Conservation (phyloP, 75 land plant genomes). For the Cunninghamia lanceolata region DNA sequence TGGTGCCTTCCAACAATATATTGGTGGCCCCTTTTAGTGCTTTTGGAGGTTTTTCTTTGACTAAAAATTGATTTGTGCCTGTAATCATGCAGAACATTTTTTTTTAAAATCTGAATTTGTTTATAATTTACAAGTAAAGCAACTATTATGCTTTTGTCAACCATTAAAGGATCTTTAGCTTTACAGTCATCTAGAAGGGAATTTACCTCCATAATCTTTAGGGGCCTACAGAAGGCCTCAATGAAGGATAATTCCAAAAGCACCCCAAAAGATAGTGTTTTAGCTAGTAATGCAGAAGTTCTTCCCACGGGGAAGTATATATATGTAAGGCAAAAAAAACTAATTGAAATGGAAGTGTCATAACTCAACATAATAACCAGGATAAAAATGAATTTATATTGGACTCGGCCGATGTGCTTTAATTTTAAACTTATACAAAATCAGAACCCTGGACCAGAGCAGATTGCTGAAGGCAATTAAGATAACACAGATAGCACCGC, state of each 20-base stretch:
- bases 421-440: not conserved
- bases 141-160: no score
- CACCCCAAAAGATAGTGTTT: not conserved
- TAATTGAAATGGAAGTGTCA: not conserved
- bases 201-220: not conserved
- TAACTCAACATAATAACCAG: not conserved
- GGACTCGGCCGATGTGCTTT: not conserved
- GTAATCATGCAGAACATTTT: no score
- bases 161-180: not conserved
- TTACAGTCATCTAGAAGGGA: not conserved
- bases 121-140: no score
- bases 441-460: not conserved
- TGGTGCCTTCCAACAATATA: no score
- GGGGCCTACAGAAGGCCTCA: not conserved
- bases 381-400: not conserved
- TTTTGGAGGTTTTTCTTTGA: no score
- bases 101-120: no score
- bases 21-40: no score
- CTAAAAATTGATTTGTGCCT: no score
- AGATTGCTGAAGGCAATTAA: not conserved
- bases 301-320: not conserved
- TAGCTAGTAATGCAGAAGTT: not conserved
- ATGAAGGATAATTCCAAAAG: not conserved
- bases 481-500: no score
- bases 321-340: not conserved